Conservation (phyloP, 345 rosid genomes). For the Linum usitatissimum region DNA sequence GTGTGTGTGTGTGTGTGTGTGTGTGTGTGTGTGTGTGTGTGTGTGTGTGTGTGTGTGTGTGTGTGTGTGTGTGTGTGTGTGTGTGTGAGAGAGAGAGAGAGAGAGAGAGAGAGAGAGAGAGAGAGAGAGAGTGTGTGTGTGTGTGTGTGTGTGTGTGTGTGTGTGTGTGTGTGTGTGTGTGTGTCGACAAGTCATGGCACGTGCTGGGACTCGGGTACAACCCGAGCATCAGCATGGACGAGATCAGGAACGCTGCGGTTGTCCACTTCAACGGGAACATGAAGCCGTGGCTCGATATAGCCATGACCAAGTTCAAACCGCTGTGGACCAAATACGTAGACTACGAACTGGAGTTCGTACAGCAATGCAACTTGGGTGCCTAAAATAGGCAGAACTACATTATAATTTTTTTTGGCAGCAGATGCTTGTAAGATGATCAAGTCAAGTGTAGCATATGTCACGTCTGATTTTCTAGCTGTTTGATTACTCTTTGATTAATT, state of each 20-base stretch:
- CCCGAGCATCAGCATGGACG: constrained; percentile 89
- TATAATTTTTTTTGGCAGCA: neutral
- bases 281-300: constrained; percentile 98
- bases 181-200: constrained; percentile 95
- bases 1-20: too few relatives aligned
- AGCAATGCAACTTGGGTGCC: constrained; percentile 85
- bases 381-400: constrained; percentile 13
- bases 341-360: constrained; percentile 74
- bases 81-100: too few relatives aligned
- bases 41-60: too few relatives aligned
- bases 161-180: too few relatives aligned
- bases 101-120: too few relatives aligned
- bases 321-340: constrained; percentile 88
- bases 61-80: too few relatives aligned
- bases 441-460: neutral
- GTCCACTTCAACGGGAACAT: constrained; percentile 93
- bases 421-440: too few relatives aligned
- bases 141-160: too few relatives aligned
- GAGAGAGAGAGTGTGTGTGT: too few relatives aligned
- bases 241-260: constrained; percentile 83
- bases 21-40: too few relatives aligned
- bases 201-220: constrained; percentile 91
- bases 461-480: neutral
- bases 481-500: neutral
- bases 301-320: constrained; percentile 88